Evolutionary conservation across 2,329 filamentous ascomycete species (phyloP), one percentile per base, ranked within the genome.

Genomic region (Helotiales sp.): DNA sequence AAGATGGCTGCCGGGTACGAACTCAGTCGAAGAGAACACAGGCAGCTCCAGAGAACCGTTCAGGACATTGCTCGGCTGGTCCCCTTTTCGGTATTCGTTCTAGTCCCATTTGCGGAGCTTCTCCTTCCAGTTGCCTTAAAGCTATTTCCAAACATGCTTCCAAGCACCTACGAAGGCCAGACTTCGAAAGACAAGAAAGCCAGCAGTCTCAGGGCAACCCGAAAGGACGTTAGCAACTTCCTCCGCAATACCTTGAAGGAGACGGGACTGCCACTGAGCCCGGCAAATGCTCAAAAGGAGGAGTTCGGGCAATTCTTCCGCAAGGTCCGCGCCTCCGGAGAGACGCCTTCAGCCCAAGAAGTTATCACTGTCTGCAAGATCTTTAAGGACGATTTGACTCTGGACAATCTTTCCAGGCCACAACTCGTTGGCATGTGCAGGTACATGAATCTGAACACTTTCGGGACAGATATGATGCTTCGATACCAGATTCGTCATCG

Each of bases 1-100:
- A 98, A 97, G 80, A 99, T 99, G 95, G 92, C 93, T 13, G 93
- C 91, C 58, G 95, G 95, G 7, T 99, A 99, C 76, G 95, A 99
- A 75, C 85, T 99, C 63, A 97, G 90, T 58, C 87, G 95, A 63
- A 86, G 95, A 77, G 95, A 99, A 78, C 86, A 95, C 76, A 85
- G 93, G 71, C 95, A 98, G 82, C 81, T 99, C 56, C 87, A 90
- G 78, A 85, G 95, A 70, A 99, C 95, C 10, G 91, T 97, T 15
- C 91, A 96, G 75, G 95, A 99, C 77, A 81, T 99, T 47, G 92
- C 86, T 31, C 93, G 95, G 15, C 79, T 99, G 58, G 90, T 99
- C 13, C 95, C 95, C 15, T 99, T 99, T 75, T 96, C 93, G 7
- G 89, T 97, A 66, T 99, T 99, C 75, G 84, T 99, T 68, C 93